Percentiles rank a stretch among this genome's conserved stretches.
phyloP scores from a whole-genome alignment of 345 rosid genomes.

The Boechera stricta region DNA sequence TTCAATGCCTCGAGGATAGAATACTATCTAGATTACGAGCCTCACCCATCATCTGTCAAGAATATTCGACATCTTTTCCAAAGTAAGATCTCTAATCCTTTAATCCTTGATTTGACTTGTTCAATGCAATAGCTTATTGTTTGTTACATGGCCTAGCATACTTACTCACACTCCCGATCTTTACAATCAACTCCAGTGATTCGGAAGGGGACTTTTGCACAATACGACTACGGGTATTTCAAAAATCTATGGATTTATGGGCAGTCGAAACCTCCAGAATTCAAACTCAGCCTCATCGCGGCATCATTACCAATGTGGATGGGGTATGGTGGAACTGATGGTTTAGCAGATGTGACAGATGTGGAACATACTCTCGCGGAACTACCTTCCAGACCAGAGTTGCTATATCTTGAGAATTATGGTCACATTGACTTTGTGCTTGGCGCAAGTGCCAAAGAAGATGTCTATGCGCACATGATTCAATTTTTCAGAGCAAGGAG shows the following conservation, averaged over 20 bases:
- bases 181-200: slow-evolving; percentile 59
- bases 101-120: neutral
- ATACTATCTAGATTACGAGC: slow-evolving; percentile 76
- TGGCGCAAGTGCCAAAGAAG: slow-evolving; percentile 65
- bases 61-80: slow-evolving; percentile 91
- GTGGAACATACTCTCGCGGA: slow-evolving; percentile 66
- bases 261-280: slow-evolving; percentile 64
- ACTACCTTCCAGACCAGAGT: slow-evolving; percentile 60
- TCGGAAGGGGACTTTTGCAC: slow-evolving; percentile 82
- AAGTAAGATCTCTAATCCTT: slow-evolving; percentile 54
- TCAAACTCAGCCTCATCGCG: slow-evolving; percentile 68
- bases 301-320: slow-evolving; percentile 81
- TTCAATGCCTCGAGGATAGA: slow-evolving; percentile 70
- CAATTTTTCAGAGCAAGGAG: slow-evolving; percentile 64
- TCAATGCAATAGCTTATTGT: neutral
- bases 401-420: slow-evolving; percentile 73
- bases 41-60: slow-evolving; percentile 90
- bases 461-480: slow-evolving; percentile 63
- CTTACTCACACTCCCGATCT: neutral
- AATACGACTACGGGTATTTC: slow-evolving; percentile 74
- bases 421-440: slow-evolving; percentile 77
- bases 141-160: slow-evolving; percentile 16
- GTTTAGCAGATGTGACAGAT: slow-evolving; percentile 71
- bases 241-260: slow-evolving; percentile 69
- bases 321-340: slow-evolving; percentile 84